phyloP scores from a whole-genome alignment of 495 filamentous ascomycete species.

The Pseudotulostoma volvatum region DNA sequence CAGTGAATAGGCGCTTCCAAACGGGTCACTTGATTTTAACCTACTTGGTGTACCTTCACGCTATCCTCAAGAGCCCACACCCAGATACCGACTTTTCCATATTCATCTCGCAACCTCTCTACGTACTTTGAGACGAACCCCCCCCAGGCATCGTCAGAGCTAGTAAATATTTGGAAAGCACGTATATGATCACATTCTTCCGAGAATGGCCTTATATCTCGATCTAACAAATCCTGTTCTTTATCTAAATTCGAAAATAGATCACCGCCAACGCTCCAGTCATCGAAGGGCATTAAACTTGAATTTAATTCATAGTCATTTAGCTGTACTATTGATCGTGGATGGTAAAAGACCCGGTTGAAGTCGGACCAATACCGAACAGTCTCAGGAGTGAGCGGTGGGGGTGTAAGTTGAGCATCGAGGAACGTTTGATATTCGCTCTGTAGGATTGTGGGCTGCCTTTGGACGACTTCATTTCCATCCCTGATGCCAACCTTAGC shows the following conservation, averaged over 20 bases:
- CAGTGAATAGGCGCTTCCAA: constrained; percentile 4
- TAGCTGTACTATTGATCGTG: constrained; percentile 73
- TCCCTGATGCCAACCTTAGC: constrained; percentile 34
- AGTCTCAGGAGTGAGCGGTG: constrained; percentile 45
- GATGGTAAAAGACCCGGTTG: constrained; percentile 80
- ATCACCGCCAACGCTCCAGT: constrained; percentile 63
- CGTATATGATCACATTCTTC: constrained; percentile 93
- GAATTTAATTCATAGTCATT: constrained; percentile 74
- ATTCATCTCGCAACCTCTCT: constrained; percentile 74
- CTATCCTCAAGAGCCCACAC: constrained; percentile 66
- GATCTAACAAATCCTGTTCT: constrained; percentile 74
- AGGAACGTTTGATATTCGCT: constrained; percentile 65
- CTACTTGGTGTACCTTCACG: constrained; percentile 40
- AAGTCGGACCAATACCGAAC: constrained; percentile 96
- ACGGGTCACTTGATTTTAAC: constrained; percentile 9
- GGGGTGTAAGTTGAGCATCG: constrained; percentile 43
- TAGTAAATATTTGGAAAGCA: constrained; percentile 65
- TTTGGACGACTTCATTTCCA: constrained; percentile 50
- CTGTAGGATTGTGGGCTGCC: constrained; percentile 44
- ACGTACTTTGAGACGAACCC: constrained; percentile 70
- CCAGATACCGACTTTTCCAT: constrained; percentile 71
- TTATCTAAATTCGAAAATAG: constrained; percentile 67
- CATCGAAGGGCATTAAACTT: constrained; percentile 64
- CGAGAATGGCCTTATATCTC: constrained; percentile 69
- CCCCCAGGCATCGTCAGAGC: constrained; percentile 83